phyloP scores from a whole-genome alignment of 768 basidiomycete genomes.

The Amanita exitialis region DNA sequence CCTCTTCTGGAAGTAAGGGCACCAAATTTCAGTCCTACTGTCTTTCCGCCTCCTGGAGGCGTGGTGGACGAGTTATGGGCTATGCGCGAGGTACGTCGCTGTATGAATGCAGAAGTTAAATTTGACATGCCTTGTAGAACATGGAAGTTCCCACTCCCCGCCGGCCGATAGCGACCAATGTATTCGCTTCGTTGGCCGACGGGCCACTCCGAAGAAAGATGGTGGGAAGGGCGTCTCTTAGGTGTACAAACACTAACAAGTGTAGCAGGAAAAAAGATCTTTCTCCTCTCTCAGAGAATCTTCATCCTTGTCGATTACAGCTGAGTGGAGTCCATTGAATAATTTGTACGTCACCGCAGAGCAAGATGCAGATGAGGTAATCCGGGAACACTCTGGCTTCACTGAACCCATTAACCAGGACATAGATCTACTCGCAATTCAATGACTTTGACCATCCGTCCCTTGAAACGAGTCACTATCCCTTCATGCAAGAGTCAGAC shows the following conservation, averaged over 20 bases:
- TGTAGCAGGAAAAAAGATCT: background rate
- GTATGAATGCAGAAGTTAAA: background rate
- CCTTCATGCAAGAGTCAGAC: background rate
- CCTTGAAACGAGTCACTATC: background rate
- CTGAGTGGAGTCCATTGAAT: background rate
- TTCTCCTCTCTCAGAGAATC: background rate
- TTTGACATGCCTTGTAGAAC: background rate
- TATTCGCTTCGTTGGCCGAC: background rate
- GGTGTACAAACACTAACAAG: background rate
- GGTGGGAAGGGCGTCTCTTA: background rate
- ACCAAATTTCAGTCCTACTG: constrained; percentile 23
- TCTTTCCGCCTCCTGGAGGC: constrained; percentile 22
- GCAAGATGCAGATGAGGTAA: background rate
- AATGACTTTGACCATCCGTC: background rate
- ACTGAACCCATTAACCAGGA: background rate
- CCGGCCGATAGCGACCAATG: background rate
- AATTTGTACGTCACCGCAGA: background rate
- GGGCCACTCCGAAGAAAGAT: background rate
- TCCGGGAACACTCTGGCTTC: background rate
- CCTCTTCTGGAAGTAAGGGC: constrained; percentile 22
- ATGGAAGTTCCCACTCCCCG: background rate
- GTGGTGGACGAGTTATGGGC: constrained; percentile 23
- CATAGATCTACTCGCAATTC: background rate
- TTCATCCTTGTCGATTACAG: background rate
- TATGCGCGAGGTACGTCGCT: constrained; percentile 19